Evolutionary conservation across 805 yeast genomes (phyloP), one percentile per base, ranked within the genome.

Genomic region (Yarrowia keelungensis): DNA sequence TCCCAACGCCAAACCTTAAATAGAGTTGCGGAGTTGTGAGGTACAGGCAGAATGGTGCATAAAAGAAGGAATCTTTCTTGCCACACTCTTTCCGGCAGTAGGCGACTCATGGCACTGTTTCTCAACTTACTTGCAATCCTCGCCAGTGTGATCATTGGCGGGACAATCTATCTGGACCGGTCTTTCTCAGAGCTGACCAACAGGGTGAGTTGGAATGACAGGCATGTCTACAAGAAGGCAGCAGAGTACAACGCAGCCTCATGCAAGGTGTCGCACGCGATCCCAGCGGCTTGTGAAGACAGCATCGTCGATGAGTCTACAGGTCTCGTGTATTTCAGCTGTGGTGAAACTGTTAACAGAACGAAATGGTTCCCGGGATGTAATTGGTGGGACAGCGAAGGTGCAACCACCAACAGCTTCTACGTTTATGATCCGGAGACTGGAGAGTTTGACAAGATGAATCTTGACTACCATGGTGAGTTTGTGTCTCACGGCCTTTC

Each of bases 281-380:
- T 56, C 19, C 14, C 22, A 5, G 47, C 11, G 15, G 38, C 62
- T 1, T 56, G 62, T n/a, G 62, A 56, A 42, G 62, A 56, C 47
- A 56, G 62, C 38, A 42, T 56, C 3, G 42, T 56, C 15, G 62
- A 56, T 35, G 47, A 56, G 3, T 26, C 62, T 1, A 56, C 62
- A 15, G 62, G 62, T 15, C 22, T 56, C 36, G 62, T 56, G 3
- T 56, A 56, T 11, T 56, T 56, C 47, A 10, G 39, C 35, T 56
- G 62, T 16, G 62, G 62, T 3, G 38, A 56, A 5, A 10, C 14
- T 22, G 47, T 26, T 4, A 41, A 26, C 26, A 36, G 62, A 26
- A 56, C 62, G 10, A 56, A 42, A 42, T 56, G 62, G 62, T 56
- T 56, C 47, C 62, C 62, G 2, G 62, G 62, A 3, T 56, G 62